phyloP scores from a whole-genome alignment of 441 rosid species.

The Aleurites moluccanus region DNA sequence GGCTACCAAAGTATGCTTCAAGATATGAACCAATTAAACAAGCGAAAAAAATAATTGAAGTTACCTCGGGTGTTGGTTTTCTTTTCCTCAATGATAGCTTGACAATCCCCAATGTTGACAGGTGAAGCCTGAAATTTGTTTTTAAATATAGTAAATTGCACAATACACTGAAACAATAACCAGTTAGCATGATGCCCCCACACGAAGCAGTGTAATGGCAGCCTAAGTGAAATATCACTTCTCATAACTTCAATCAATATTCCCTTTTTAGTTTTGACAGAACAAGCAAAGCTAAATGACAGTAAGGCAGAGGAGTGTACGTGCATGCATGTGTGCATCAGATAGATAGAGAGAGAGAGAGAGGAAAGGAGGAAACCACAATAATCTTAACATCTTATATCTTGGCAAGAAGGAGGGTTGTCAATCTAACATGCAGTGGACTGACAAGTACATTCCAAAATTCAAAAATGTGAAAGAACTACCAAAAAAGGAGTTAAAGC shows the following conservation, averaged over 20 bases:
- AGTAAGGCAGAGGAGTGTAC: background rate
- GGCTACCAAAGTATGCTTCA: background rate
- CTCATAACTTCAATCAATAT: background rate
- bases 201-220: background rate
- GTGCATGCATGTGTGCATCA: background rate
- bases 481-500: background rate
- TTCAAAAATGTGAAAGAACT: background rate
- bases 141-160: background rate
- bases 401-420: background rate
- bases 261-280: background rate
- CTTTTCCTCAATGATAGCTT: constrained; percentile 78
- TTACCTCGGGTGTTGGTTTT: constrained; percentile 77
- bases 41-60: background rate
- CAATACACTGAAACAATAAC: background rate
- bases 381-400: background rate
- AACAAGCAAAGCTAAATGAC: background rate
- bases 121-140: constrained; percentile 69
- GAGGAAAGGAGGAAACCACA: background rate
- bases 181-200: background rate
- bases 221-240: background rate
- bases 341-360: background rate
- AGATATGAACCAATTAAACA: constrained; percentile 8
- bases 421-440: background rate
- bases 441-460: background rate
- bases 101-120: constrained; percentile 59